Base-by-base conservation (phyloP, 495 filamentous ascomycete species). In the Achaetomiella virescens region DNA sequence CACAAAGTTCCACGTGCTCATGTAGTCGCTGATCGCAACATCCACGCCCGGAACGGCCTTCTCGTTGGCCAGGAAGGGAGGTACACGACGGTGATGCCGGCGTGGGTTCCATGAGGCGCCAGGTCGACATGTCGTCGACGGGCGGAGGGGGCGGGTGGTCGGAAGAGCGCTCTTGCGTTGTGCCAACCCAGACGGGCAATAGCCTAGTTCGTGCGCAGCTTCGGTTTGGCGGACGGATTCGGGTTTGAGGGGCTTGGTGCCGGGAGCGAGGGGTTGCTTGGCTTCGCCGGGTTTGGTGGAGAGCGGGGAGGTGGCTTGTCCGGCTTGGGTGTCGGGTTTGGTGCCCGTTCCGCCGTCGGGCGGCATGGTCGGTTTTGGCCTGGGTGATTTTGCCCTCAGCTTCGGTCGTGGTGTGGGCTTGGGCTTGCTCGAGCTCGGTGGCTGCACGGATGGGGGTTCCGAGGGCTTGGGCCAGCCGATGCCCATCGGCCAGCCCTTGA, bases 1-100 rank as follows among this genome's bases (percentile, higher is more conserved):
- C 41, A 95, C 83, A 66, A 97, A 97, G 68, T 97, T 98, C 93
- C 93, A 97, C 1, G 93, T 98, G 61, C 83, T 88, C 70, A 97
- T 80, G 74, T 91, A 98, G 47, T 91, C 88, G 54, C 81, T 83
- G 12, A 76, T 81, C 33, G 85, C 81, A 0, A 93, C 92, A 66
- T 96, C 84, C 24, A 97, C 85, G 48, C 82, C 86, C 6, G 78
- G 78, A 6, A 45, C 58, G 1, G 92, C 87, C 18, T 84, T 82
- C 0, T 84, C 78, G 67, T 98, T 97, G 17, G 85, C 82, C 10
- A 97, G 73, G 57, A 96, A 83, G 2, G 93, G 93, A 97, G 88
- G 71, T 98, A 98, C 27, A 95, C 75, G 8, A 98, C 84, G 0
- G 91, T 80, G 48, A 97, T 86, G 44, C 93, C 93, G 6, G 93